Conservation (phyloP, 2,329 filamentous ascomycete genomes). For the Colletotrichum eleusines region DNA sequence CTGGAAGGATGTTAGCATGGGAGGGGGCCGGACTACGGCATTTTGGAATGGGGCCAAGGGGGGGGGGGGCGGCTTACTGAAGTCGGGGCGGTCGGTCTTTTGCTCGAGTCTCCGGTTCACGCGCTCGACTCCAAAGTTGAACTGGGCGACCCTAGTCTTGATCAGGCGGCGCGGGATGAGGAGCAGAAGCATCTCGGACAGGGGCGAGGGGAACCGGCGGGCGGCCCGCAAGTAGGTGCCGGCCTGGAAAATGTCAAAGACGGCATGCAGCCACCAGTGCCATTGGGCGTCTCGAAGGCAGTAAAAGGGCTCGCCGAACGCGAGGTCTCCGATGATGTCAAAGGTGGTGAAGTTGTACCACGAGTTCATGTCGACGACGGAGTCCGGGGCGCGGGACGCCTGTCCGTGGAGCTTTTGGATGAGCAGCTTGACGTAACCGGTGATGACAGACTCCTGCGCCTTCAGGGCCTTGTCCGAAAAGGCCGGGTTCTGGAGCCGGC, state of each 20-base stretch:
- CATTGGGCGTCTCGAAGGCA: slow-evolving; percentile 45
- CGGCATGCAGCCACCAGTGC: slow-evolving; percentile 47
- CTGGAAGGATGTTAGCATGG: background rate
- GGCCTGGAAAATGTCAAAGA: slow-evolving; percentile 44
- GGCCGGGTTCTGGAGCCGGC: slow-evolving; percentile 46
- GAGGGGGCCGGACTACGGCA: too few relatives aligned
- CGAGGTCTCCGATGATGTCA: slow-evolving; percentile 49
- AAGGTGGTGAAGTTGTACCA: slow-evolving; percentile 50
- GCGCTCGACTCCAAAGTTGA: slow-evolving; percentile 34
- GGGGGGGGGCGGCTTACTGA: slow-evolving; percentile 14
- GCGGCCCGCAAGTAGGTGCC: slow-evolving; percentile 36
- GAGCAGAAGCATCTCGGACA: slow-evolving; percentile 32
- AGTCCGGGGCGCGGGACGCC: slow-evolving; percentile 19
- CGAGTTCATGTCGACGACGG: slow-evolving; percentile 44
- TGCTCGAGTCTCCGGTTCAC: slow-evolving; percentile 30
- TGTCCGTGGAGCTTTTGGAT: slow-evolving; percentile 42
- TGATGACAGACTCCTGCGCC: slow-evolving; percentile 49
- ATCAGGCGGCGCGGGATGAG: slow-evolving; percentile 35
- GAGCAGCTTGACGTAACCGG: slow-evolving; percentile 47
- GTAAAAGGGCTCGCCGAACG: slow-evolving; percentile 48
- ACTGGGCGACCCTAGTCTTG: slow-evolving; percentile 32
- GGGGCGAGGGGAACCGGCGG: slow-evolving; percentile 29
- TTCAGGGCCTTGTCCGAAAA: slow-evolving; percentile 49
- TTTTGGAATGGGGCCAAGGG: too few relatives aligned
- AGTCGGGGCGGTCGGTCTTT: slow-evolving; percentile 28